A percentile compares a stretch with the other conserved stretches of the same genome.
Evolutionary conservation across 805 yeast species (phyloP).

Genomic region (Ogataea kodamae): DNA sequence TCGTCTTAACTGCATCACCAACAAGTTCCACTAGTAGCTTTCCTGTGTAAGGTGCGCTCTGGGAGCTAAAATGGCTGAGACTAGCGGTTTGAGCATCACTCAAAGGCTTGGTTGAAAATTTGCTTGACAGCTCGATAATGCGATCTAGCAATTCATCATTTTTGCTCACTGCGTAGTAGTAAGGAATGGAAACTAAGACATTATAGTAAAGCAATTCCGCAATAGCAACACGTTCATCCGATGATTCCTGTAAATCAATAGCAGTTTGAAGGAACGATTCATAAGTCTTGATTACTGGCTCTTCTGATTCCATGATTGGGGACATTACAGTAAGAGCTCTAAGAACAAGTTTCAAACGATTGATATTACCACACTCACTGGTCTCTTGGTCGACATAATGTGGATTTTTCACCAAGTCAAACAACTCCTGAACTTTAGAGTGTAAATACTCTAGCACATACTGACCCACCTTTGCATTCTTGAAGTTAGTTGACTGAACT

Average conservation of each 20-base stretch:
- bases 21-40: constrained; percentile 47
- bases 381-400: constrained; percentile 22
- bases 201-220: constrained; percentile 69
- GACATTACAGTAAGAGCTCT: constrained; percentile 67
- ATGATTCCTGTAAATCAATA: constrained; percentile 47
- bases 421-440: constrained; percentile 52
- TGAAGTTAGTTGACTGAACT: constrained; percentile 61
- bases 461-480: constrained; percentile 62
- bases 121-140: constrained; percentile 42
- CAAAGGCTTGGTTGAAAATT: constrained; percentile 17
- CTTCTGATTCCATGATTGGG: constrained; percentile 54
- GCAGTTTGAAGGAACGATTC: constrained; percentile 53
- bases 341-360: constrained; percentile 62
- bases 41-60: constrained; percentile 47
- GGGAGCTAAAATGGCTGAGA: constrained; percentile 35
- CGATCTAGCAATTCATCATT: constrained; percentile 37
- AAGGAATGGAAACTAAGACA: constrained; percentile 63
- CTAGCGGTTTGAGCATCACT: not conserved
- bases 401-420: constrained; percentile 33
- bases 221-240: constrained; percentile 46
- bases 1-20: constrained; percentile 47
- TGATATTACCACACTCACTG: constrained; percentile 56
- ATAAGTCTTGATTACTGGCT: constrained; percentile 40
- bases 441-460: constrained; percentile 68
- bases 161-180: constrained; percentile 29